phyloP scores from a whole-genome alignment of 1,139 yeast genomes.

The Diutina neorugosa region DNA sequence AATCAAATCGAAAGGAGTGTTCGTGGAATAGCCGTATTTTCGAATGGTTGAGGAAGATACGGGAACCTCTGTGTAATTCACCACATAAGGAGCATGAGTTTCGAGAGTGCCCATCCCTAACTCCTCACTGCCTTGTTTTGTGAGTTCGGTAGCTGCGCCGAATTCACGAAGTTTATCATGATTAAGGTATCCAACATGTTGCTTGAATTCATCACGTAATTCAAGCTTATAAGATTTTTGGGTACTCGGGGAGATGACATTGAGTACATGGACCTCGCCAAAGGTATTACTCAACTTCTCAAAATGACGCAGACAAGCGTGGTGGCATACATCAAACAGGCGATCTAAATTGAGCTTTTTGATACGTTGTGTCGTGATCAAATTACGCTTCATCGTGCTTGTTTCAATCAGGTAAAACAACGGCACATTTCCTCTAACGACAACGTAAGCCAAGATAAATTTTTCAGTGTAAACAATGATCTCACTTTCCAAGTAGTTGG shows the following conservation, averaged over 20 bases:
- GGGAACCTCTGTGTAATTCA: constrained; percentile 22
- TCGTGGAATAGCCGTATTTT: constrained; percentile 24
- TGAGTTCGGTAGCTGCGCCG: neutral
- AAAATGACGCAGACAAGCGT: constrained; percentile 54
- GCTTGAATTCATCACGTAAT: constrained; percentile 18
- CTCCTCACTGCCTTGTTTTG: neutral
- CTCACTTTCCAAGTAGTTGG: constrained; percentile 60
- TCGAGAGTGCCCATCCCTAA: neutral
- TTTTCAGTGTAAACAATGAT: constrained; percentile 41
- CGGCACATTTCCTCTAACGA: constrained; percentile 60
- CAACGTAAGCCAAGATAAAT: constrained; percentile 44
- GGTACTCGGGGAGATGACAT: constrained; percentile 32
- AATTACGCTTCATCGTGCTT: constrained; percentile 14
- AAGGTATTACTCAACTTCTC: constrained; percentile 44
- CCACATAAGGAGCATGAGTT: neutral
- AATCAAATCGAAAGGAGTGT: constrained; percentile 27
- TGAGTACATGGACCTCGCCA: constrained; percentile 52
- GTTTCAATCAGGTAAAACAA: constrained; percentile 48
- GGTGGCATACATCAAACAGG: constrained; percentile 52
- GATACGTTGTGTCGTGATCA: constrained; percentile 26
- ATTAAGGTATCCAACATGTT: constrained; percentile 16
- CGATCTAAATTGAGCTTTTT: constrained; percentile 42
- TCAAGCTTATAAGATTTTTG: constrained; percentile 22
- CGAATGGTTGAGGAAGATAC: constrained; percentile 21
- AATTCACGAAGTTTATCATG: constrained; percentile 2